Evolutionary conservation across 1,284 basidiomycete genomes (phyloP).

Genomic region (Boletus smithii): DNA sequence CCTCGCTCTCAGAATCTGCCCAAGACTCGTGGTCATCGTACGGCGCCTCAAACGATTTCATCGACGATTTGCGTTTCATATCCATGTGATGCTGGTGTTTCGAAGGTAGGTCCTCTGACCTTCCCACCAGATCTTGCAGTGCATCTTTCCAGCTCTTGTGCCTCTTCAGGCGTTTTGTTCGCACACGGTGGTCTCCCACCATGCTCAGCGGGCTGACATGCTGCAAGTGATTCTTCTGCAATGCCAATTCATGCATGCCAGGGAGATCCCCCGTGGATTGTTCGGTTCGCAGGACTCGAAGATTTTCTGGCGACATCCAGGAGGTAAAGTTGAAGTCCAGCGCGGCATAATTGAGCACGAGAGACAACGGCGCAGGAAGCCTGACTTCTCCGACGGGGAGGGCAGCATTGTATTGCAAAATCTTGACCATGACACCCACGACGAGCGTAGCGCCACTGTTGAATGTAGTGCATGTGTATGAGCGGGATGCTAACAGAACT

Average conservation of each 20-base stretch:
- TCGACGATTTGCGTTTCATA: constrained; percentile 31
- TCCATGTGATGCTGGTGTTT: constrained; percentile 15
- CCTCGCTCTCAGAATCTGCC: constrained; percentile 54
- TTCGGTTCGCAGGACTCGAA: constrained; percentile 78
- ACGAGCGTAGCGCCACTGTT: constrained; percentile 81
- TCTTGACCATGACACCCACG: constrained; percentile 78
- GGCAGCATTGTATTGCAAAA: constrained; percentile 65
- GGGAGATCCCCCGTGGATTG: constrained; percentile 74
- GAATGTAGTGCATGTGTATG: constrained; percentile 14
- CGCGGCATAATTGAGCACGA: constrained; percentile 79
- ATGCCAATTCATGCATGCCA: constrained; percentile 59
- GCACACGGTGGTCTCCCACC: constrained; percentile 62
- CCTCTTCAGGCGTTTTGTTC: constrained; percentile 45
- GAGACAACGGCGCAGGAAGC: constrained; percentile 65
- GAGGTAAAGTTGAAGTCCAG: constrained; percentile 97
- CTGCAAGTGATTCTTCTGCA: constrained; percentile 85
- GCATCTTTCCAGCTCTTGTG: constrained; percentile 58
- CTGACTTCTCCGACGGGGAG: constrained; percentile 32
- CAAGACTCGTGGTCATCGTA: constrained; percentile 41
- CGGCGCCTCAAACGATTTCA: constrained; percentile 26
- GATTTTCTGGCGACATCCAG: constrained; percentile 91
- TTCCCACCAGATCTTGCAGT: constrained; percentile 44
- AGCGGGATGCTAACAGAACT: constrained; percentile 4
- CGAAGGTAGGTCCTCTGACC: constrained; percentile 18
- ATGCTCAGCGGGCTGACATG: constrained; percentile 86